Conservation (phyloP, 345 rosid species). For the Nephelium lappaceum region DNA sequence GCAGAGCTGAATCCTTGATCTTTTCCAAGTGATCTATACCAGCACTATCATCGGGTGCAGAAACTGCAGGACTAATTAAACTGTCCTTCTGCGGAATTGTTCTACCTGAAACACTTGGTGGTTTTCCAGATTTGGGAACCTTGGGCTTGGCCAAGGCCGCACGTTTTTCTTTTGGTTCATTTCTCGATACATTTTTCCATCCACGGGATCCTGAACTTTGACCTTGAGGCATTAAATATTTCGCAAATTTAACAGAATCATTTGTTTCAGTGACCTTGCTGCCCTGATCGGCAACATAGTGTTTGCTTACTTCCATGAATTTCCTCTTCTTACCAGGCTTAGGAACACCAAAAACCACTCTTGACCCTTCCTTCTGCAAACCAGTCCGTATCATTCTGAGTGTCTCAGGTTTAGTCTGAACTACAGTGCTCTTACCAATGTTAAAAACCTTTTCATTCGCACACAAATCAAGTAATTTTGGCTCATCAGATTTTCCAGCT, state of each 20-base stretch:
- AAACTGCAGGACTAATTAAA: constrained; percentile 30
- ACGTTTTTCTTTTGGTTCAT: constrained; percentile 62
- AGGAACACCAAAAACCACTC: constrained; percentile 84
- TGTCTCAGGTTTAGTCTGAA: constrained; percentile 50
- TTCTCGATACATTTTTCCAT: constrained; percentile 57
- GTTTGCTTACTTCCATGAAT: constrained; percentile 99
- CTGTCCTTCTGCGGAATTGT: constrained; percentile 50
- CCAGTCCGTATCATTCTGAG: constrained; percentile 71
- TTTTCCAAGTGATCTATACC: constrained; percentile 40
- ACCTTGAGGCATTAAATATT: constrained; percentile 67
- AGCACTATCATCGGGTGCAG: constrained; percentile 40
- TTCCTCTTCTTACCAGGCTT: constrained; percentile 97
- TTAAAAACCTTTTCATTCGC: constrained; percentile 63
- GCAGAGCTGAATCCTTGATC: constrained; percentile 44
- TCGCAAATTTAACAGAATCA: constrained; percentile 66
- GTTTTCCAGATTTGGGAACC: constrained; percentile 60
- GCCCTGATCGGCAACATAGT: constrained; percentile 54
- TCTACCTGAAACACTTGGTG: constrained; percentile 47
- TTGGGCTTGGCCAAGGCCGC: constrained; percentile 53
- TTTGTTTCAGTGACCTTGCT: constrained; percentile 47
- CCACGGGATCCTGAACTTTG: constrained; percentile 63
- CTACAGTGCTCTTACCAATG: constrained; percentile 63
- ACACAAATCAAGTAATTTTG: constrained; percentile 52
- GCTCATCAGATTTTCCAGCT: constrained; percentile 48
- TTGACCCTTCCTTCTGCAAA: constrained; percentile 82